A percentile compares a stretch with the other conserved stretches of the same genome.
Evolutionary conservation across 306 rosid genomes (phyloP).

Genomic region (Styphnolobium japonicum): DNA sequence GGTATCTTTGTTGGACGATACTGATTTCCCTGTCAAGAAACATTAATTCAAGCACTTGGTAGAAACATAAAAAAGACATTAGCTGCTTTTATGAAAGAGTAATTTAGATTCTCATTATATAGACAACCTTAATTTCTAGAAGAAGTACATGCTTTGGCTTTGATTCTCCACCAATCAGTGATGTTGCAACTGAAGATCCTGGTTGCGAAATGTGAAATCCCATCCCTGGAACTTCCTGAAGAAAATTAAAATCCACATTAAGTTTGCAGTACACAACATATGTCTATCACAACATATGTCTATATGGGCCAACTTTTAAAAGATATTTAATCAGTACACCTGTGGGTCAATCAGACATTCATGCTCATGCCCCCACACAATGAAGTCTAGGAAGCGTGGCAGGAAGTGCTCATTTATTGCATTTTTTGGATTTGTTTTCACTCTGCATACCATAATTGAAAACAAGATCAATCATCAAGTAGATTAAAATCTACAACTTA

Average conservation of each 20-base stretch:
- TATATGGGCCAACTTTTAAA: constrained; percentile 21
- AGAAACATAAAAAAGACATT: neutral
- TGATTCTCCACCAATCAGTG: constrained; percentile 97
- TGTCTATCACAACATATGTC: too few relatives aligned
- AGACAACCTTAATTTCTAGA: constrained; percentile 85
- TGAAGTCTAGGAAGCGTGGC: constrained; percentile 92
- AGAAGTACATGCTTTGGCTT: constrained; percentile 97
- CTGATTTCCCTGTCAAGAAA: constrained; percentile 71
- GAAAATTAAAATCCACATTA: constrained; percentile 29
- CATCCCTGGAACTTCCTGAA: constrained; percentile 98
- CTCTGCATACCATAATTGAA: constrained; percentile 54
- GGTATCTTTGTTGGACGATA: constrained; percentile 99
- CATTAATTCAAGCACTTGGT: constrained; percentile 23
- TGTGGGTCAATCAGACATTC: constrained; percentile 96
- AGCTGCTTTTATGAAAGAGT: constrained; percentile 14
- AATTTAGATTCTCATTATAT: constrained; percentile 15
- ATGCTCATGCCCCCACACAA: constrained; percentile 99
- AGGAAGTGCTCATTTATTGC: constrained; percentile 96
- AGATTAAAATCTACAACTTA: constrained; percentile 28
- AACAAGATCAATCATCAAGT: constrained; percentile 23
- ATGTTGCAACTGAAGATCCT: constrained; percentile 98
- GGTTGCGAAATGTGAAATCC: constrained; percentile 99
- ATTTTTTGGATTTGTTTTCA: constrained; percentile 95
- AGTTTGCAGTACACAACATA: neutral
- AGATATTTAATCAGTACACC: constrained; percentile 41